A percentile compares a stretch with the other conserved stretches of the same genome.
phyloP scores from a whole-genome alignment of 2,329 filamentous ascomycete species.

The Fusarium ramigenum region DNA sequence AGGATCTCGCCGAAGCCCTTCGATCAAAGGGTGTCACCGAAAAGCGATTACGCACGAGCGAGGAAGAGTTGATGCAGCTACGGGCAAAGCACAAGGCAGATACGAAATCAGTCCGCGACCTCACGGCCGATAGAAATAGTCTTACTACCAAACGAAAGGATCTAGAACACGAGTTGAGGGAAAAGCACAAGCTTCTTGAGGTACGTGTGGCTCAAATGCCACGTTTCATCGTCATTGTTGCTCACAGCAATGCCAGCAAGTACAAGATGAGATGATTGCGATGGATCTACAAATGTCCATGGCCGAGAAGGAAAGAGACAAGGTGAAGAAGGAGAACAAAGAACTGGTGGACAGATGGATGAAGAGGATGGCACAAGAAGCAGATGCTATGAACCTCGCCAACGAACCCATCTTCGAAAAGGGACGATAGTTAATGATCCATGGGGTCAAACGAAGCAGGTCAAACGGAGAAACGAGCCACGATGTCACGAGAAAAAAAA shows the following conservation, averaged over 20 bases:
- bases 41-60: constrained; percentile 67
- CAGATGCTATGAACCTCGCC: constrained; percentile 82
- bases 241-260: constrained; percentile 61
- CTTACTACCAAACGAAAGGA: constrained; percentile 77
- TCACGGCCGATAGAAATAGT: constrained; percentile 69
- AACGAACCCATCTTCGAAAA: constrained; percentile 58
- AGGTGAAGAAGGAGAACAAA: constrained; percentile 83
- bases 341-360: constrained; percentile 93
- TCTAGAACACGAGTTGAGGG: constrained; percentile 83
- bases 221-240: neutral
- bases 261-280: constrained; percentile 92
- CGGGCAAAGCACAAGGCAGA: constrained; percentile 69
- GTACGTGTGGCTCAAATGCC: constrained; percentile 49
- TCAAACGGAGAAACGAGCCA: constrained; percentile 1
- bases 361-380: constrained; percentile 85
- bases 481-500: constrained; percentile 36
- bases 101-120: constrained; percentile 64
- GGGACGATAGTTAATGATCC: constrained; percentile 33
- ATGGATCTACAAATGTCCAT: constrained; percentile 89
- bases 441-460: constrained; percentile 1
- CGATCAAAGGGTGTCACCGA: constrained; percentile 77
- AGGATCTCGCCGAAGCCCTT: constrained; percentile 80
- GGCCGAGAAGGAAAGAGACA: constrained; percentile 78
- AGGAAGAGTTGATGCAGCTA: constrained; percentile 71
- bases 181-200: constrained; percentile 85